Conservation (phyloP, 2,329 filamentous ascomycete genomes). For the Fusarium sp. region DNA sequence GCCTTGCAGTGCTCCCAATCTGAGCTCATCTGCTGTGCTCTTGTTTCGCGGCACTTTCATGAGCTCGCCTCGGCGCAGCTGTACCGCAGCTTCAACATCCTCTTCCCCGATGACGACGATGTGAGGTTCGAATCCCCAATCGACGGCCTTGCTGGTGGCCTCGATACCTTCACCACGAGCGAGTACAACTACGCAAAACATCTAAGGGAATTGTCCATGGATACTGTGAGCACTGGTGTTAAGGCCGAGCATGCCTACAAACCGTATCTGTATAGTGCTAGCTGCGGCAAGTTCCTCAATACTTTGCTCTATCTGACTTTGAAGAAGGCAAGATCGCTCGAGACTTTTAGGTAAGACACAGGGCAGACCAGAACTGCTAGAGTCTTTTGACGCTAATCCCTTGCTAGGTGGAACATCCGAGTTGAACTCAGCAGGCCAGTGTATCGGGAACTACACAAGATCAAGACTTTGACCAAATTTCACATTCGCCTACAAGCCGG, state of each 20-base stretch:
- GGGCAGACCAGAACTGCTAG: not conserved
- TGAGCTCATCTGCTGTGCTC: slow-evolving; percentile 65
- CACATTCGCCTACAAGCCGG: slow-evolving; percentile 68
- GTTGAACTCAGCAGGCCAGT: slow-evolving; percentile 68
- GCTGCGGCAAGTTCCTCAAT: slow-evolving; percentile 71
- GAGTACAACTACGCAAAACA: slow-evolving; percentile 70
- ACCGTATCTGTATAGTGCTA: slow-evolving; percentile 62
- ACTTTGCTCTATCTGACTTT: slow-evolving; percentile 66
- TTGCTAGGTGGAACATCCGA: slow-evolving; percentile 67
- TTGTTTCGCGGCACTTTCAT: slow-evolving; percentile 66
- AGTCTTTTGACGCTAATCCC: slow-evolving; percentile 10
- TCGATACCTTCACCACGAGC: slow-evolving; percentile 70
- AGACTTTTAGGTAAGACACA: slow-evolving; percentile 62
- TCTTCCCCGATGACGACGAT: slow-evolving; percentile 69
- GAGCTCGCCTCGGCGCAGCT: slow-evolving; percentile 66
- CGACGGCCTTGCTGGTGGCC: slow-evolving; percentile 64
- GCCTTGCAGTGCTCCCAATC: slow-evolving; percentile 56
- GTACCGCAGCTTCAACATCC: slow-evolving; percentile 68
- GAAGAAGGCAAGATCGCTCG: slow-evolving; percentile 63
- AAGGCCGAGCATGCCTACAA: slow-evolving; percentile 64
- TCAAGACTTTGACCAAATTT: slow-evolving; percentile 61
- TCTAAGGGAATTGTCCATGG: slow-evolving; percentile 64
- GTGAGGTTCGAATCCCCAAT: slow-evolving; percentile 61
- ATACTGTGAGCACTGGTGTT: slow-evolving; percentile 61
- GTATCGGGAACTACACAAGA: slow-evolving; percentile 64